A percentile compares a stretch with the other conserved stretches of the same genome.
phyloP scores from a whole-genome alignment of 305 asterid species.

The Plantago coronopus region DNA sequence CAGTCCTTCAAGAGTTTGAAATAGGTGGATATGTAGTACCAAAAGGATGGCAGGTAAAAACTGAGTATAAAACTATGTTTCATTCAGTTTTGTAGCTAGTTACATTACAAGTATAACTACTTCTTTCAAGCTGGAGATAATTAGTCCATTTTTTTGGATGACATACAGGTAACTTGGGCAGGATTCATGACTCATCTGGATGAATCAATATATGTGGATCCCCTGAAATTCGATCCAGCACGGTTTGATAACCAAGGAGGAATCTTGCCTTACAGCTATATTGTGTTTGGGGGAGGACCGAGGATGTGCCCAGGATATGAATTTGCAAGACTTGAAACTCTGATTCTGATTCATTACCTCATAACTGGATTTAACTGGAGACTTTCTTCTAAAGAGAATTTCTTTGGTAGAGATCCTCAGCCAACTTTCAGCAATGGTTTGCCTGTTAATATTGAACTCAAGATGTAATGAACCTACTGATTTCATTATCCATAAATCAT shows the following conservation, averaged over 20 bases:
- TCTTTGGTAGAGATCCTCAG: neutral
- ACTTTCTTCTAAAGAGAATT: neutral
- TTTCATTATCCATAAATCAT: too few relatives aligned
- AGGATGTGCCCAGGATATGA: conserved; percentile 6
- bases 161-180: neutral
- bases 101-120: too few relatives aligned
- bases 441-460: neutral
- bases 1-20: conserved; percentile 2
- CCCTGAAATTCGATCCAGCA: neutral
- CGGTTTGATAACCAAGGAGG: conserved; percentile 8
- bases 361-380: conserved; percentile 1
- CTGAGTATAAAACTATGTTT: neutral
- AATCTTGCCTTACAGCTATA: neutral
- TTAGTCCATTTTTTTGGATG: neutral
- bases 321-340: conserved; percentile 7
- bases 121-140: neutral
- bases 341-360: conserved; percentile 7
- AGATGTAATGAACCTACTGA: neutral
- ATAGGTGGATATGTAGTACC: neutral
- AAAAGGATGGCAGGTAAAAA: conserved; percentile 8
- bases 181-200: conserved; percentile 2
- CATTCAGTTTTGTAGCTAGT: too few relatives aligned
- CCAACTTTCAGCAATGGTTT: neutral
- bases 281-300: neutral
- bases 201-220: neutral